These are phyloP conservation scores for Aspergillus vadensis DNA, from an alignment of 2,329 filamentous ascomycete species.

Conservation along the genomic window DNA sequence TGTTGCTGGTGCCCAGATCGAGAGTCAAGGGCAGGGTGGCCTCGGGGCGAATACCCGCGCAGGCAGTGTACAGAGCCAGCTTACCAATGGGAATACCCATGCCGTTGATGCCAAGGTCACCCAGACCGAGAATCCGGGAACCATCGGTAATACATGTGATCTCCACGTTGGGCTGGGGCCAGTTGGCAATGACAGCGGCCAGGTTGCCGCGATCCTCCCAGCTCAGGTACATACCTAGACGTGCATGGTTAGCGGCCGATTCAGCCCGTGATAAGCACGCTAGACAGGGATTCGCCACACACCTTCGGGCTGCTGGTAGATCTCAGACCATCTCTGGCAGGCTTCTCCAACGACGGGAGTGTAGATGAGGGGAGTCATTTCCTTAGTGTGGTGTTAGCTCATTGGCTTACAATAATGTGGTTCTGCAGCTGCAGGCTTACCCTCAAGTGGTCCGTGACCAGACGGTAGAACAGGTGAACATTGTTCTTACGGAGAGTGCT, in stretches of 20 bases:
- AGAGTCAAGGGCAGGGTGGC: slow-evolving; percentile 64
- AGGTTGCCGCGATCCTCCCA: slow-evolving; percentile 93
- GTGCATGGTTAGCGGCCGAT: slow-evolving; percentile 27
- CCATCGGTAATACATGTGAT: slow-evolving; percentile 98
- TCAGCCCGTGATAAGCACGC: slow-evolving; percentile 22
- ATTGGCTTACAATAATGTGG: slow-evolving; percentile 2
- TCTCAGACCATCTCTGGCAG: slow-evolving; percentile 91
- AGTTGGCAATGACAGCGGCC: slow-evolving; percentile 84
- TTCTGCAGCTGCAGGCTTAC: slow-evolving; percentile 26
- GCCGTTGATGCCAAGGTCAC: slow-evolving; percentile 93
- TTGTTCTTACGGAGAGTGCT: slow-evolving; percentile 54
- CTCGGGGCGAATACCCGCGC: slow-evolving; percentile 87
- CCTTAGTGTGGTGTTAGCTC: slow-evolving; percentile 33
- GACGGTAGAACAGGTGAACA: slow-evolving; percentile 55
- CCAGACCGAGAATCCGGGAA: slow-evolving; percentile 85
- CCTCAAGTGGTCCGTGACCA: slow-evolving; percentile 51
- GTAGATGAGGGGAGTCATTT: slow-evolving; percentile 54
- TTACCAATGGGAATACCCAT: slow-evolving; percentile 99
- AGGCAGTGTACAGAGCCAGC: slow-evolving; percentile 89
- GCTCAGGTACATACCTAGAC: slow-evolving; percentile 80
- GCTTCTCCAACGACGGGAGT: slow-evolving; percentile 76
- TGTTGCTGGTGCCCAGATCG: slow-evolving; percentile 66
- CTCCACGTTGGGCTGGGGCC: slow-evolving; percentile 85
- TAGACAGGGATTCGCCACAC: slow-evolving; percentile 22
- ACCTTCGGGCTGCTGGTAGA: slow-evolving; percentile 93